These are phyloP conservation scores for Helotiales sp. DNA, from an alignment of 2,329 filamentous ascomycete species.

Conservation along the genomic window DNA sequence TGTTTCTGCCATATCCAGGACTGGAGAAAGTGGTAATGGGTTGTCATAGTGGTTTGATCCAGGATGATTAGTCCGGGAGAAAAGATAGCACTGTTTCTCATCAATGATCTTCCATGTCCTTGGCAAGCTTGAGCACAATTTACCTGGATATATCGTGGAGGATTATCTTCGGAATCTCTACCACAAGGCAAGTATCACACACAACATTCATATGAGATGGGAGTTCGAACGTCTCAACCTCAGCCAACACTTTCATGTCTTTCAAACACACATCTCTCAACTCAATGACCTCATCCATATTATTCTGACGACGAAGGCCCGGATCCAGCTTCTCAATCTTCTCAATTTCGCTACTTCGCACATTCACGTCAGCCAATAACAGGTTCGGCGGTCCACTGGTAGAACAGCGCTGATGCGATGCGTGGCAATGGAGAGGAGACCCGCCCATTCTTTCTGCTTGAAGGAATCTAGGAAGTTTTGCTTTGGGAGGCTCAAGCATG, in stretches of 20 bases:
- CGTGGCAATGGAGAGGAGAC: slow-evolving; percentile 16
- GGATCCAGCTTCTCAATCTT: slow-evolving; percentile 30
- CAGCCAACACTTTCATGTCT: slow-evolving; percentile 31
- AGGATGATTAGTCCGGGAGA: slow-evolving; percentile 31
- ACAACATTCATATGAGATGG: slow-evolving; percentile 31
- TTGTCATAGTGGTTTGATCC: slow-evolving; percentile 38
- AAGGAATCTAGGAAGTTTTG: slow-evolving; percentile 28
- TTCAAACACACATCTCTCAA: slow-evolving; percentile 34
- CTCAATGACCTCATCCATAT: slow-evolving; percentile 35
- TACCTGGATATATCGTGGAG: slow-evolving; percentile 36
- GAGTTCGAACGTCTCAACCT: slow-evolving; percentile 31
- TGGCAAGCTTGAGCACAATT: slow-evolving; percentile 3
- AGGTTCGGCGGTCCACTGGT: slow-evolving; percentile 34
- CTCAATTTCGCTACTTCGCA: slow-evolving; percentile 25
- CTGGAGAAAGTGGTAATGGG: slow-evolving; percentile 36
- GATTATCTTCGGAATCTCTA: slow-evolving; percentile 32
- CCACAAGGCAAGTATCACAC: slow-evolving; percentile 40
- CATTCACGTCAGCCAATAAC: slow-evolving; percentile 33
- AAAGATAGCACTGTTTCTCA: slow-evolving; percentile 34
- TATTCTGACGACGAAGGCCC: slow-evolving; percentile 34
- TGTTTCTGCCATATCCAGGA: slow-evolving; percentile 33
- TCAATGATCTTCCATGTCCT: not conserved
- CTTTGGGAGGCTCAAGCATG: slow-evolving; percentile 36
- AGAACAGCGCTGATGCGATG: slow-evolving; percentile 32
- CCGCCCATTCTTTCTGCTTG: slow-evolving; percentile 32